Base-by-base conservation (phyloP, 1,284 basidiomycete genomes). In the Phylloporus sp. region DNA sequence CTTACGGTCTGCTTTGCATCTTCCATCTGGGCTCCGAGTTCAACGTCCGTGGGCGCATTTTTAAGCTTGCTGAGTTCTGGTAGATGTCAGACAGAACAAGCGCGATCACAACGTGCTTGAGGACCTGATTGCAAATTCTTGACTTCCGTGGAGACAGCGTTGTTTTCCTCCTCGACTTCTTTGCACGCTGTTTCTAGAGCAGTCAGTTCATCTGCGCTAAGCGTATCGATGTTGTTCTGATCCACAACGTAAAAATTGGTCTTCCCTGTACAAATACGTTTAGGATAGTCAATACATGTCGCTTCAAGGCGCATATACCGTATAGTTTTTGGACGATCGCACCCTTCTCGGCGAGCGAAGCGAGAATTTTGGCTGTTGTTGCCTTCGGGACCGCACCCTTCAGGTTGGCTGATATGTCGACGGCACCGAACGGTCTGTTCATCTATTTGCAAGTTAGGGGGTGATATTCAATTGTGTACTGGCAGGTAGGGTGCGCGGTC, bases 351-450 rank as follows among this genome's bases (percentile, higher is more conserved):
- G 95, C 91, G 19, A 96, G 86, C 1, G 88, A 81, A 2, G 88
- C 82, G 19, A 96, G 85, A 60, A 96, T 92, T 82, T 96, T 96
- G 77, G 95, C 94, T 0, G 91, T 90, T 12, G 90, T 85, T 0
- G 93, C 81, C 78, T 96, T 96, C 12, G 93, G 89, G 2, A 97
- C 90, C 15, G 90, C 89, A 64, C 93, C 92, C 78, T 95, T 96
- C 53, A 97, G 83, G 79, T 97, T 97, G 23, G 94, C 92, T 20
- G 93, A 86, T 4, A 97, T 91, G 77, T 96, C 94, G 47, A 94
- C 95, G 71, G 89, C 90, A n/a, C 91, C 91, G 72, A 88, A 92
- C 4, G 87, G 91, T 47, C 89, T 84, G 76, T 92, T 94, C 90
- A 90, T 93, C 91, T 92, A 68, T 63, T 32, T 39, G 20, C 20